Evolutionary conservation across 163 green algal genomes (phyloP).

Genomic region (Chlamydomonas reinhardtii): DNA sequence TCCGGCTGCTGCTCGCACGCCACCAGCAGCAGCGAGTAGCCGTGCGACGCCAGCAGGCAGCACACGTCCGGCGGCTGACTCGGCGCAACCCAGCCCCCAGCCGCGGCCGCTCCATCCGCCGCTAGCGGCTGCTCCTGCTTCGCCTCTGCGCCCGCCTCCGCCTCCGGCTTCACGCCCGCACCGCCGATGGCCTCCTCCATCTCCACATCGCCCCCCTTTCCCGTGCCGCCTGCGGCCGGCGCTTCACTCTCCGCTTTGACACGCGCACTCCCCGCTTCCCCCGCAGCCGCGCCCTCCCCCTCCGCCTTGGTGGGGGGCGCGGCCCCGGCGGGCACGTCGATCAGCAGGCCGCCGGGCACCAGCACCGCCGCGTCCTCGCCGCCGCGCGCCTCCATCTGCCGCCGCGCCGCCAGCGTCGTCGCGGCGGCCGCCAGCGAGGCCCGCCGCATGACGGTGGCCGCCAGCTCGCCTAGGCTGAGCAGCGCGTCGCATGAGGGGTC

Average conservation of each 20-base stretch:
- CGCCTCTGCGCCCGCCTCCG: neutral
- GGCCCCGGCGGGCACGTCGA: neutral
- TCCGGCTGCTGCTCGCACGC: conserved; percentile 45
- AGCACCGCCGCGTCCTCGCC: neutral
- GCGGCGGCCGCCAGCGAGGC: neutral
- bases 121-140: neutral
- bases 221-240: neutral
- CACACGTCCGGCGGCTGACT: neutral
- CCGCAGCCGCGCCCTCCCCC: neutral
- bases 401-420: neutral
- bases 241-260: neutral
- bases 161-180: neutral
- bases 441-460: conserved; percentile 4
- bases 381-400: neutral
- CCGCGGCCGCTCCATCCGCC: neutral
- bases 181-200: neutral
- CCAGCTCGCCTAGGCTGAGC: conserved; percentile 24
- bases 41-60: conserved; percentile 30
- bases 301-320: neutral
- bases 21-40: conserved; percentile 28
- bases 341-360: neutral
- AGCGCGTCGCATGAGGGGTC: conserved; percentile 17
- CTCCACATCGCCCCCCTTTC: neutral
- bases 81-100: neutral
- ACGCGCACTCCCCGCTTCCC: neutral